A percentile compares a stretch with the other conserved stretches of the same genome.
These are phyloP conservation scores for Nothomitra cinnamomea DNA, from an alignment of 2,329 filamentous ascomycete genomes.

Conservation along the genomic window DNA sequence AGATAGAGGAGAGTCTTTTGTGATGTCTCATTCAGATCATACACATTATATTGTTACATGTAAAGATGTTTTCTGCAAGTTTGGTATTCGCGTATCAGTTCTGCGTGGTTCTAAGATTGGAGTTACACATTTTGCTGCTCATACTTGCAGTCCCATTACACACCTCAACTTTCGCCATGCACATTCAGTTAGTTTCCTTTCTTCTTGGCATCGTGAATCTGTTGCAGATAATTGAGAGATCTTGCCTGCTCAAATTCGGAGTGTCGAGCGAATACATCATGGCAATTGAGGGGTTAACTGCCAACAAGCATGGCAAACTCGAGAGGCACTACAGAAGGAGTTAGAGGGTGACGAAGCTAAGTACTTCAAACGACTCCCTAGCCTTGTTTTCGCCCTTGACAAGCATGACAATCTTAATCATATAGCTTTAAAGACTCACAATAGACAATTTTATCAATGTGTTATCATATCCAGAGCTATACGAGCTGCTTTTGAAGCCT, in stretches of 20 bases:
- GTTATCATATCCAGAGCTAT: not conserved
- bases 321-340: too few relatives aligned
- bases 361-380: not conserved
- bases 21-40: too few relatives aligned
- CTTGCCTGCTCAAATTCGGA: too few relatives aligned
- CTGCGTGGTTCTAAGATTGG: not conserved
- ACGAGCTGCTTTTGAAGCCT: too few relatives aligned
- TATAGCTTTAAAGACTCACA: not conserved
- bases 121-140: not conserved
- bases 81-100: not conserved
- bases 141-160: not conserved
- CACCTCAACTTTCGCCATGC: not conserved
- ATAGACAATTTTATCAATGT: not conserved
- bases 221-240: not conserved
- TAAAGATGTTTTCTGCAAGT: too few relatives aligned
- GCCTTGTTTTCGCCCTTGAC: not conserved
- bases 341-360: not conserved
- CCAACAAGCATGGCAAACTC: too few relatives aligned
- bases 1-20: too few relatives aligned
- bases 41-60: too few relatives aligned
- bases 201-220: not conserved
- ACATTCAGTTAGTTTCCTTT: not conserved
- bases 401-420: not conserved
- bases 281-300: too few relatives aligned
- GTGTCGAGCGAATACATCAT: too few relatives aligned